Percentiles rank a stretch among this genome's conserved stretches.
Conservation (phyloP, 129 eudicot genomes). For the Scalesia atractyloides region DNA sequence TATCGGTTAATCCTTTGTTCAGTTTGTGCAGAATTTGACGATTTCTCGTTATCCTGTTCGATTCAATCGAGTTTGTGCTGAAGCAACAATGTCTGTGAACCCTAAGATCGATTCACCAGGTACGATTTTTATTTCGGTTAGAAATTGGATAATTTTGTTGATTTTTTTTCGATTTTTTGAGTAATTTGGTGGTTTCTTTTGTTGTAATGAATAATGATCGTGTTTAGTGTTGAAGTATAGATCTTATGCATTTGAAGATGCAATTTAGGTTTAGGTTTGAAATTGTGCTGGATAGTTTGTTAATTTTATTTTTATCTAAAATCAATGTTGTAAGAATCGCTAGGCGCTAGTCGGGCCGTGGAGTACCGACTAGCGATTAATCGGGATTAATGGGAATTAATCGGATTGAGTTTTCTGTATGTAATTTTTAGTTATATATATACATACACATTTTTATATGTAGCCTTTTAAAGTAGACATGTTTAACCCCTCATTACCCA, state of each 20-base stretch:
- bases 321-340: too few relatives aligned
- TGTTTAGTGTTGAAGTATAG: slow-evolving; percentile 5
- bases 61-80: slow-evolving; percentile 13
- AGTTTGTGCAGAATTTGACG: slow-evolving; percentile 15
- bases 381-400: too few relatives aligned
- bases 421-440: too few relatives aligned
- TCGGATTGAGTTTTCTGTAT: too few relatives aligned
- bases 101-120: slow-evolving; percentile 34
- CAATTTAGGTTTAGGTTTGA: background rate
- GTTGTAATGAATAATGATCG: background rate
- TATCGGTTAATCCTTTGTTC: background rate
- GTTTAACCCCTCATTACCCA: too few relatives aligned
- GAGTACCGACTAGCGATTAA: too few relatives aligned
- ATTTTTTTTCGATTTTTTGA: background rate
- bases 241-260: background rate
- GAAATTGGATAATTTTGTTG: background rate
- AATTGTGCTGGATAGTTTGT: background rate
- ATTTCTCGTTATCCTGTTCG: slow-evolving; percentile 17
- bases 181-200: background rate
- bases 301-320: too few relatives aligned
- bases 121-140: background rate
- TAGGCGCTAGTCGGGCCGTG: too few relatives aligned
- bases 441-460: too few relatives aligned
- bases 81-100: slow-evolving; percentile 34
- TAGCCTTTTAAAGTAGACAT: too few relatives aligned